Conservation (phyloP, 2,329 filamentous ascomycete genomes). For the Microcyclosporella mali region DNA sequence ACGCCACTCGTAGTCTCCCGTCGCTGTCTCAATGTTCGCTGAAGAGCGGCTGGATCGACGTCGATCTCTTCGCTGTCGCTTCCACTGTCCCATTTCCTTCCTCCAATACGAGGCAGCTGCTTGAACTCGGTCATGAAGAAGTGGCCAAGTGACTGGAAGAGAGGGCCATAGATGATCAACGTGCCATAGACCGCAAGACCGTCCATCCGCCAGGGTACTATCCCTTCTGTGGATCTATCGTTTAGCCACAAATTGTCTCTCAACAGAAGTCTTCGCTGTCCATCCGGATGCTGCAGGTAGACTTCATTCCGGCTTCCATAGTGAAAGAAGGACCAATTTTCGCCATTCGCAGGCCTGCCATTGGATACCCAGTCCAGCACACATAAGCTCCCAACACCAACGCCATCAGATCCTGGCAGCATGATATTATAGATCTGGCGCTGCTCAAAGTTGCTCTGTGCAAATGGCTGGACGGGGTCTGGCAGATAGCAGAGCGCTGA, state of each 20-base stretch:
- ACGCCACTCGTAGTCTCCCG: conserved; percentile 56
- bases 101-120: conserved; percentile 72
- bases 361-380: conserved; percentile 92
- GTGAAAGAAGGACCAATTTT: conserved; percentile 75
- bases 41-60: conserved; percentile 33
- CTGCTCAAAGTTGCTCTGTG: conserved; percentile 76
- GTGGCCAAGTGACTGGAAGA: conserved; percentile 58
- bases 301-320: conserved; percentile 87
- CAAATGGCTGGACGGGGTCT: conserved; percentile 90
- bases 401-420: conserved; percentile 5
- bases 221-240: conserved; percentile 26
- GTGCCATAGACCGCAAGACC: conserved; percentile 75
- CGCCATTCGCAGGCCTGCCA: conserved; percentile 75
- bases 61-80: conserved; percentile 34
- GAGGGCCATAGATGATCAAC: conserved; percentile 69
- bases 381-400: conserved; percentile 53
- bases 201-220: conserved; percentile 57
- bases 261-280: conserved; percentile 59
- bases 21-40: conserved; percentile 41
- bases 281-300: conserved; percentile 47
- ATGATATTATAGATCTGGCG: conserved; percentile 64
- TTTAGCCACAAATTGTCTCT: conserved; percentile 73
- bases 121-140: conserved; percentile 79
- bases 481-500: conserved; percentile 63
- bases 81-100: conserved; percentile 60